Percentiles rank a stretch among this genome's conserved stretches.
Evolutionary conservation across 768 basidiomycete genomes (phyloP).

Genomic region (Lentinula sp.): DNA sequence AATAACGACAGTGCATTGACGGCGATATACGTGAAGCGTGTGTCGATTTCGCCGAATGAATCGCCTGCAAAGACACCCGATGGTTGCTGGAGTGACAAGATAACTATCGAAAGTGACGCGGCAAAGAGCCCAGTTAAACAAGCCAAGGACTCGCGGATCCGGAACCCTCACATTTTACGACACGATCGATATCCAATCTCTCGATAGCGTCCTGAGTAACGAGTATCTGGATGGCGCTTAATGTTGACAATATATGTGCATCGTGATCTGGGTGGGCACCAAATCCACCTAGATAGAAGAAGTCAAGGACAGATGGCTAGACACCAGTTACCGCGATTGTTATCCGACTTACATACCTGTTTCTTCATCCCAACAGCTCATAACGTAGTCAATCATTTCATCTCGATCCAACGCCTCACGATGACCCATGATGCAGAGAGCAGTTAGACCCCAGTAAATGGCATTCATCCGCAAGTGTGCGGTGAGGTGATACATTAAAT

Average conservation of each 20-base stretch:
- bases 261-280: constrained; percentile 93
- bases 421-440: constrained; percentile 74
- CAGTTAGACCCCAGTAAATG: constrained; percentile 93
- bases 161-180: constrained; percentile 62
- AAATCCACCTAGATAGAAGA: constrained; percentile 62
- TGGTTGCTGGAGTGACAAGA: constrained; percentile 76
- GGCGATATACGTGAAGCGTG: constrained; percentile 88
- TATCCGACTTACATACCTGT: constrained; percentile 41
- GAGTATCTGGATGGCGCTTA: constrained; percentile 91
- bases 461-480: constrained; percentile 94
- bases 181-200: constrained; percentile 59
- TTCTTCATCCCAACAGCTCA: constrained; percentile 94
- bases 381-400: constrained; percentile 83
- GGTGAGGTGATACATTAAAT: constrained; percentile 84
- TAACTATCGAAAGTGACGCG: constrained; percentile 45
- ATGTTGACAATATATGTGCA: constrained; percentile 78
- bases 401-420: constrained; percentile 75
- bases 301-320: background rate
- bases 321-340: background rate
- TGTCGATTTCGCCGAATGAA: constrained; percentile 86
- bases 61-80: constrained; percentile 92
- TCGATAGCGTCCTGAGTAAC: constrained; percentile 79
- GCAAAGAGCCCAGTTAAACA: background rate
- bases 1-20: constrained; percentile 78
- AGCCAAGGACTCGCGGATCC: background rate